phyloP scores from a whole-genome alignment of 2,329 filamentous ascomycete genomes.

The Chaetomium sp. region DNA sequence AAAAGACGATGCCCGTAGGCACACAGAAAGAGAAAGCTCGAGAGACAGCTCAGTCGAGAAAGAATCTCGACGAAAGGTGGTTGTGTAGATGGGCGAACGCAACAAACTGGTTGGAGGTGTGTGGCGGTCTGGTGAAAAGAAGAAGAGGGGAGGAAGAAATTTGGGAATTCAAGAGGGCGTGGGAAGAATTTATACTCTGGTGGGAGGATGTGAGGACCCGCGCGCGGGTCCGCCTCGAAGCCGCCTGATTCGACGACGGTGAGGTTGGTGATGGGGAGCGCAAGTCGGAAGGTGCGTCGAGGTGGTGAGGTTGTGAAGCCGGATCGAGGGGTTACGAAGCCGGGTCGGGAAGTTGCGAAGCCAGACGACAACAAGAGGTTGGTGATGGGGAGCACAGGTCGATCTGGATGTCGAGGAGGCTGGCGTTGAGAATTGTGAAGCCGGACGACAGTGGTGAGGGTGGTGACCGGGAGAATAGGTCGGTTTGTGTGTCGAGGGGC shows the following conservation, averaged over 20 bases:
- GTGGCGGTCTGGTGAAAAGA: no score
- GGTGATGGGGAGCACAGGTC: no score
- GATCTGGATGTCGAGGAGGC: no score
- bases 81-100: not conserved
- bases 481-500: no score
- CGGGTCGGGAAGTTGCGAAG: no score
- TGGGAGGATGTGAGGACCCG: not conserved
- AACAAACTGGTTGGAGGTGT: not conserved
- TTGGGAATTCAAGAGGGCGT: not conserved
- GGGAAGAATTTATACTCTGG: slow-evolving; percentile 6
- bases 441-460: no score
- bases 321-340: not conserved
- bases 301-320: not conserved
- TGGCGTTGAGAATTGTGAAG: no score
- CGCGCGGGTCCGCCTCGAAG: slow-evolving; percentile 1
- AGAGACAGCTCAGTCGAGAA: no score
- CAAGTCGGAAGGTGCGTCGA: slow-evolving; percentile 7
- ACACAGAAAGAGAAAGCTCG: no score
- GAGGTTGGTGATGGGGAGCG: slow-evolving; percentile 4
- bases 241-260: slow-evolving; percentile 2
- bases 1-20: no score
- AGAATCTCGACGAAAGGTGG: not conserved
- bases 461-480: no score
- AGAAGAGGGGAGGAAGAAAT: not conserved
- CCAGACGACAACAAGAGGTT: no score